Evolutionary conservation across 257 asterid genomes (phyloP), one percentile per base, ranked within the genome.

Genomic region (Linderniella brevidens): DNA sequence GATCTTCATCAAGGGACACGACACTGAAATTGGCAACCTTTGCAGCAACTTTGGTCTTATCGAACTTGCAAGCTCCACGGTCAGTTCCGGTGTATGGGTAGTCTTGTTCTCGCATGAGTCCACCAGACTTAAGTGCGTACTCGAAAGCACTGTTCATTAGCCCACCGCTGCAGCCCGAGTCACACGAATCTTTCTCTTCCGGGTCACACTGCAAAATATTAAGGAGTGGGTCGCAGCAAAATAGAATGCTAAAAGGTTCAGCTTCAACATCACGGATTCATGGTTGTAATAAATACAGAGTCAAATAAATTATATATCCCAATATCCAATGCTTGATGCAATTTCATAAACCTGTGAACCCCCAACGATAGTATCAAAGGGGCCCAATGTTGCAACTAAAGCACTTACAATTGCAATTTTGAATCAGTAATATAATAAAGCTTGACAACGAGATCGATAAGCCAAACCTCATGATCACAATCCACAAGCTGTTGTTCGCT

Each of bases 91-190:
- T 73, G 73, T 86, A 86, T 50, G 96, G 83, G 50, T 81, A 86
- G 61, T 86, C 96, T 58, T 74, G 68, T 64, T 86, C 96, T 50
- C 76, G 48, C 93, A 81, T 76, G 54, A 86, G 80, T 17, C 96
- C 96, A 59, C 96, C 96, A 43, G 85, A 64, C 68, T 81, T 81
- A 14, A 81, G 78, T 0, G 96, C 65, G 68, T 86, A 86, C 45
- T 84, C 86, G 50, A 84, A 80, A 29, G 95, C 95, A 61, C 79
- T 84, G 50, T 78, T 86, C 96, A 86, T 86, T 44, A 86, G 71
- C 17, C 96, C 96, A 16, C 93, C 96, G 50, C 17, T 70, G 85
- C 96, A 86, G 19, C 96, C 96, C 0, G 93, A 54, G 52, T 86
- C 96, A 16, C 96, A 86, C 38, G 93, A 64, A 57, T 19, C 76